Percentiles rank a stretch among this genome's conserved stretches.
Evolutionary conservation across 352 stramenopile species (phyloP).

Genomic region (Pythium apleroticum): DNA sequence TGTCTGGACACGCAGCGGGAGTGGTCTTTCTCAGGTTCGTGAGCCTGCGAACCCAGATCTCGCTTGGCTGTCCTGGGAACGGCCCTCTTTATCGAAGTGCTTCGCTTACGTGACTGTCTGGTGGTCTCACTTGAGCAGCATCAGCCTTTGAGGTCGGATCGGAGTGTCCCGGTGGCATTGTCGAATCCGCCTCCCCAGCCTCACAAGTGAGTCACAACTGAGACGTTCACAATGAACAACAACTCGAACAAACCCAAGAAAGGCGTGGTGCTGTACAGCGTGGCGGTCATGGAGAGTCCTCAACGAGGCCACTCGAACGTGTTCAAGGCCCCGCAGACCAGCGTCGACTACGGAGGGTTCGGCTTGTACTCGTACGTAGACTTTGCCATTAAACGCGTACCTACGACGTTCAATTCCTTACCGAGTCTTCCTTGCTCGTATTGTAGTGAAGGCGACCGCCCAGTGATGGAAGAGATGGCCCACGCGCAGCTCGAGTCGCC

Average conservation of each 20-base stretch:
- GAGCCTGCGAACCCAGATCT: no score
- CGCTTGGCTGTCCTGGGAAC: background rate
- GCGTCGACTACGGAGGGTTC: background rate
- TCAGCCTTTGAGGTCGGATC: background rate
- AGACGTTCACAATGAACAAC: background rate
- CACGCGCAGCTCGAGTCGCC: constrained; percentile 2
- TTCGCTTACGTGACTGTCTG: background rate
- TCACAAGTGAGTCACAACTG: background rate
- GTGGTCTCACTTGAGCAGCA: background rate
- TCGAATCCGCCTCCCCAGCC: background rate
- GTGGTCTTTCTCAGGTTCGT: background rate
- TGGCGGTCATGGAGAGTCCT: constrained; percentile 9
- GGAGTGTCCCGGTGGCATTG: background rate
- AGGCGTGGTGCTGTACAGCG: background rate
- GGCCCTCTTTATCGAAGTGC: background rate
- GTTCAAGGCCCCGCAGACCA: background rate
- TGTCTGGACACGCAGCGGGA: background rate
- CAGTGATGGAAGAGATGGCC: background rate
- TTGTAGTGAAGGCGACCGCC: background rate
- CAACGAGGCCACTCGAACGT: background rate
- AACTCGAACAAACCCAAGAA: background rate
- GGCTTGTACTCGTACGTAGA: background rate
- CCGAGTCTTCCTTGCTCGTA: background rate
- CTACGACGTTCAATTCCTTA: background rate
- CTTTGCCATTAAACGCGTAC: background rate